Percentiles rank a stretch among this genome's conserved stretches.
These are phyloP conservation scores for Pleurotus tuber-regium DNA, from an alignment of 768 basidiomycete genomes.

Conservation along the genomic window DNA sequence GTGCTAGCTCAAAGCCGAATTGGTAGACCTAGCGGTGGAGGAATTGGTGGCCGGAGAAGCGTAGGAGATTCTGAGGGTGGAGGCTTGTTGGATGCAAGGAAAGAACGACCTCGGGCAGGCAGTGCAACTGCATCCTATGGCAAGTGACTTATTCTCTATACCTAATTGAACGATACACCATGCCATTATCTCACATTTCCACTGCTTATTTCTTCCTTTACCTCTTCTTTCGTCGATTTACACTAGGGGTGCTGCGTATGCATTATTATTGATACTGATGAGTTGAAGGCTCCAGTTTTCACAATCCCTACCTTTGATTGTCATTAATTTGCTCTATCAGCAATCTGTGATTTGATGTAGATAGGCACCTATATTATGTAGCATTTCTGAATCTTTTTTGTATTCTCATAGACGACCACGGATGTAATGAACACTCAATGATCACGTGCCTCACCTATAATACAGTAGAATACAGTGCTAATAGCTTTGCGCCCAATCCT, in stretches of 20 bases:
- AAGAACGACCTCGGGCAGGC: constrained; percentile 14
- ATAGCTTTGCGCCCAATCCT: background rate
- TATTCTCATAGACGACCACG: background rate
- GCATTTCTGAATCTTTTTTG: background rate
- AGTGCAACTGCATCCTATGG: constrained; percentile 10
- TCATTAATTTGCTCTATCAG: background rate
- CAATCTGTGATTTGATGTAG: constrained; percentile 3
- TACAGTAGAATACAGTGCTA: background rate
- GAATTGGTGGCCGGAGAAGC: constrained; percentile 24
- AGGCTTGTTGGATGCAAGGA: constrained; percentile 10
- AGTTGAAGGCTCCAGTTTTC: constrained; percentile 10
- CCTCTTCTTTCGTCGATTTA: background rate
- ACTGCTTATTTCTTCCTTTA: background rate
- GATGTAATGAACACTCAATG: background rate
- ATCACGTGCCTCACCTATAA: background rate
- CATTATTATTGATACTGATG: constrained; percentile 11
- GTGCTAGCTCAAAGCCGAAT: constrained; percentile 47
- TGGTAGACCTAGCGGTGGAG: constrained; percentile 42
- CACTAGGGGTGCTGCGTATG: background rate
- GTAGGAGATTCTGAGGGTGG: constrained; percentile 8
- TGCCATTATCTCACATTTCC: background rate
- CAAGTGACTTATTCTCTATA: constrained; percentile 3
- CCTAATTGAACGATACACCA: background rate
- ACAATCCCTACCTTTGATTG: constrained; percentile 2
- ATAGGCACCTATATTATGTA: background rate